Base-by-base conservation (phyloP, 352 stramenopile genomes). In the Pythium insidiosum region DNA sequence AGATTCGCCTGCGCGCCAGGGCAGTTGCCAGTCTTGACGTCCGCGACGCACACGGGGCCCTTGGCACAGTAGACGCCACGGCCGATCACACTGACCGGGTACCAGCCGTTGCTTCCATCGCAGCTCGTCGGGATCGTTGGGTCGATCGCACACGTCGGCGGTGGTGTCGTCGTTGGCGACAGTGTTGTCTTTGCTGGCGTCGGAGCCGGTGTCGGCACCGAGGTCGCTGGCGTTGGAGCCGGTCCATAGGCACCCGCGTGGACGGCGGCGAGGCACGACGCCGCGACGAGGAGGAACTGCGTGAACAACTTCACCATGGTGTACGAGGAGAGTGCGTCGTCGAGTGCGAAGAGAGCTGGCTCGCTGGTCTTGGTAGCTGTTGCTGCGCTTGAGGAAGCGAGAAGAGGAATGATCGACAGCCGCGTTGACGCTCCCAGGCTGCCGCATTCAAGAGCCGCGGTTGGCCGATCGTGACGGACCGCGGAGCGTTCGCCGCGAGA, bases 241-340 rank as follows among this genome's bases (percentile, higher is more conserved):
- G n/a, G n/a, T n/a, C n/a, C n/a, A n/a, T n/a, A n/a, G n/a, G n/a
- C n/a, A n/a, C n/a, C n/a, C n/a, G n/a, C n/a, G n/a, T n/a, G n/a
- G n/a, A n/a, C n/a, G n/a, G n/a, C 38, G 4, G 23, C 25, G 18
- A 55, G 31, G 38, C 20, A 43, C 6, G 38, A 39, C 5, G 47
- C 38, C 7, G 38, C 31, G 24, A 55, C 33, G 28, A 55, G 15
- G 39, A 55, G 38, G 31, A 55, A 55, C 13, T 26, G 26, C 4
- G 47, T 29, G 9, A 31, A 48, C 23, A 48, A 42, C 47, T 55
- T 55, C 38, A 55, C 47, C 47, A 55, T 55, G 15, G 39, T 36
- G 16, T 33, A 15, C 13, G 26, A 4, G 33, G 16, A 6, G 16
- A 31, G n/a, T n/a, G n/a, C n/a, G n/a, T n/a, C n/a, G n/a, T n/a